Base-by-base conservation (phyloP, 1,139 yeast species). In the Arxiozyma bovina region DNA sequence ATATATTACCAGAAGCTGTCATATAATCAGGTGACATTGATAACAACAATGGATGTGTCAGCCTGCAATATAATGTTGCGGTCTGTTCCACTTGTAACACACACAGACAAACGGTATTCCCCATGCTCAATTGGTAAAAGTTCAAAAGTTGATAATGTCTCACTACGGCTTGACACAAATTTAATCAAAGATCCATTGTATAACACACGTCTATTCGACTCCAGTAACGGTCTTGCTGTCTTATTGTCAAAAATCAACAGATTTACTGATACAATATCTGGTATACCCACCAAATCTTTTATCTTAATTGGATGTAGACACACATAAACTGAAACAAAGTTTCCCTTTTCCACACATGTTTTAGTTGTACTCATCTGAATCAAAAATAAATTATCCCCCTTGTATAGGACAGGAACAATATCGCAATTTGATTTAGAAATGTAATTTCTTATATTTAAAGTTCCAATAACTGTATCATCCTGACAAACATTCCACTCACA, bases 401-500 rank as follows among this genome's bases (percentile, higher is more conserved):
- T 56, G 52, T 63, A 66, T 15, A 67, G 50, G 17, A 56, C 56
- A 3, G 61, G 54, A 7, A 65, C 60, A 55, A 63, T 60, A 30
- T 57, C 59, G 4, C 60, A 46, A 42, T 63, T 68, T 42, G 66
- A 57, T 38, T 60, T 64, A 17, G 60, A 63, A 17, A 68, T 46
- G 50, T 60, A 67, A 41, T 64, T 64, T 17, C 66, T 57, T 42
- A 66, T 64, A 44, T 63, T 60, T 11, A 68, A 62, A 1, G 51
- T 27, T 5, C 71, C 71, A 15, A 30, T 50, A 1, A 56, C 53
- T 8, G 56, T 38, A 9, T 45, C 44, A 27, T 58, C 61, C 18
- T 59, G 59, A 9, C 59, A 51, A 23, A 61, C 50, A 12, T 53
- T 65, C 98, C 98, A 91, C 1, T 69, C 61, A 1, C 96, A 96